phyloP scores from a whole-genome alignment of 345 rosid species.

The Gossypium sturtianum region DNA sequence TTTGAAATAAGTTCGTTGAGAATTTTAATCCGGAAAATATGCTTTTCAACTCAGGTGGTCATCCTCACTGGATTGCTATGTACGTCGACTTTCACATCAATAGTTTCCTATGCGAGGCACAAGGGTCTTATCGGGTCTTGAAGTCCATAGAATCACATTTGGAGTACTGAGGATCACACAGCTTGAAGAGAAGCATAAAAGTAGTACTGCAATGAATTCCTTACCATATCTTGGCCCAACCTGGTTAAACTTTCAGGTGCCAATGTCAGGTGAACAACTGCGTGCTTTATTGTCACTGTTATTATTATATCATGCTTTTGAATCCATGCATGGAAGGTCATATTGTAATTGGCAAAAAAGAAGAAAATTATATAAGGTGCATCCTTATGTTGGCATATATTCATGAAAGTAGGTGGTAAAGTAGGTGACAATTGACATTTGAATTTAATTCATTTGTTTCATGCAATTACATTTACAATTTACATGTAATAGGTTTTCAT shows the following conservation, averaged over 20 bases:
- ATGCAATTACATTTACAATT: too few relatives aligned
- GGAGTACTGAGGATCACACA: not conserved
- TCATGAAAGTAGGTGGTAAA: not conserved
- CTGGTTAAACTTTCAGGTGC: not conserved
- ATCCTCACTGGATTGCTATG: slow-evolving; percentile 36
- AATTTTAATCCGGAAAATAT: not conserved
- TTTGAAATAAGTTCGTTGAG: not conserved
- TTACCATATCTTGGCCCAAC: not conserved
- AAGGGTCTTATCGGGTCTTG: slow-evolving; percentile 55
- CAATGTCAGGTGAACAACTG: not conserved
- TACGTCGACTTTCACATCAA: slow-evolving; percentile 33
- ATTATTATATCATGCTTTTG: not conserved
- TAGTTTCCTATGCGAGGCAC: slow-evolving; percentile 53
- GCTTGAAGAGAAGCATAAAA: not conserved
- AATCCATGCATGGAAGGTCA: not conserved
- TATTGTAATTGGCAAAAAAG: not conserved
- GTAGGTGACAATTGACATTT: not conserved
- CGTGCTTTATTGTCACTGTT: not conserved
- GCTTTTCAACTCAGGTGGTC: slow-evolving; percentile 42
- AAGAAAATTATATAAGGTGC: not conserved
- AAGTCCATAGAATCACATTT: not conserved
- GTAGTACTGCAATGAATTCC: not conserved
- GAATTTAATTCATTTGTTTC: not conserved
- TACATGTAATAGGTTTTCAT: too few relatives aligned
- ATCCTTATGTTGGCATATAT: not conserved